Evolutionary conservation across 2,329 filamentous ascomycete genomes (phyloP), one percentile per base, ranked within the genome.

Genomic region (Aphanocladium album): DNA sequence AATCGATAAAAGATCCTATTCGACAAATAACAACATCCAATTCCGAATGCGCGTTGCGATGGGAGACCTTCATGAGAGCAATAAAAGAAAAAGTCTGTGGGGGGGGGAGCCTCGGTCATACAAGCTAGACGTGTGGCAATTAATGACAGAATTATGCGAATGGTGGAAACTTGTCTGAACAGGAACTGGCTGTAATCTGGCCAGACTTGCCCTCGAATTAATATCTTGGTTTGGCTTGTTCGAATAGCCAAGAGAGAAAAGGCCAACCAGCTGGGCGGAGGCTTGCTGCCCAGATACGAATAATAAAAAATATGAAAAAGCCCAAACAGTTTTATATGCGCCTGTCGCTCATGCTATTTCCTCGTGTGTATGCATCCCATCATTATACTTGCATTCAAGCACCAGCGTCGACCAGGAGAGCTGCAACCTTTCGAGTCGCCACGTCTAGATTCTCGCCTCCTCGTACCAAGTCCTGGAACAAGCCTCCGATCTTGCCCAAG

Each of bases 391-490:
- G 17, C 17, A 19, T 46, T 60, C 27, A 60, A 49, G 25, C 41
- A 49, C 7, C 49, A 4, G 61, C 54, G 54, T 57, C 39, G 51
- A 76, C 76, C 49, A 90, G 66, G 35, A 90, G 72, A n/a, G 83
- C 82, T 16, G 86, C 80, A 56, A 89, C 78, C 1, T 80, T 83
- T 65, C 78, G 80, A 5, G 87, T 80, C 21, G 87, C 87, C 50
- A 72, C 73, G 64, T 82, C 75, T 0, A 83, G 81, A 9, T 83
- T 80, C 46, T 83, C 82, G 35, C 79, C 79, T 2, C 79, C 81
- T 19, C 77, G 77, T 1, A 89, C 73, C 16, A 90, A 72, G 60
- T 80, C 80, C 51, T 82, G 76, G 65, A 90, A 91, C 17, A 88
- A 76, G 23, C 77, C 76, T 0, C 87, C 82, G 5, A 90, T 79